Conservation (phyloP, 768 basidiomycete species). For the Collybiopsis luxurians region DNA sequence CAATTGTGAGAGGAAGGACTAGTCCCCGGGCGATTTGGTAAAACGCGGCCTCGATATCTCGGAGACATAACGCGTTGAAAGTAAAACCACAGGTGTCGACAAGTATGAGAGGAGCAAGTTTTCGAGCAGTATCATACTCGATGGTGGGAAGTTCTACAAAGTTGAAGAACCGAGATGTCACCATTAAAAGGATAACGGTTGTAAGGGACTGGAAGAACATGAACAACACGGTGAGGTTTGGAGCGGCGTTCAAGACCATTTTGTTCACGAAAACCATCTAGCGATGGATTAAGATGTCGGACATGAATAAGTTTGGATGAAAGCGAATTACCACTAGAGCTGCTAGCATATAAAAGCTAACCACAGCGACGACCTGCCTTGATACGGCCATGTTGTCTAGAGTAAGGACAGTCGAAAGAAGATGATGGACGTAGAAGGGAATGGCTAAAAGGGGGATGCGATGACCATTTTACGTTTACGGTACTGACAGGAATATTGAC, state of each 20-base stretch:
- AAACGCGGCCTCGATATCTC: conserved; percentile 70
- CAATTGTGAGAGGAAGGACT: conserved; percentile 75
- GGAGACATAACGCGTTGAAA: conserved; percentile 23
- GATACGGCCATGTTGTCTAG: conserved; percentile 7
- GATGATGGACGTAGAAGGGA: no score
- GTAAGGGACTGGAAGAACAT: conserved; percentile 28
- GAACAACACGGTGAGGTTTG: conserved; percentile 26
- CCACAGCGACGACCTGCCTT: conserved; percentile 32
- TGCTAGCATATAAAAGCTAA: conserved; percentile 66
- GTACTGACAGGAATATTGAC: no score
- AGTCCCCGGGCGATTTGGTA: conserved; percentile 82
- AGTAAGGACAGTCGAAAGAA: background rate
- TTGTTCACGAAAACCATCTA: conserved; percentile 73
- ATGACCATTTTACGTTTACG: no score
- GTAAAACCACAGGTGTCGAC: conserved; percentile 36
- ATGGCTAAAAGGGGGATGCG: no score
- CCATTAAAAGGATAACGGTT: conserved; percentile 23
- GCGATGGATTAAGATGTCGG: no score
- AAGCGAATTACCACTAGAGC: conserved; percentile 68
- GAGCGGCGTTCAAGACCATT: conserved; percentile 23
- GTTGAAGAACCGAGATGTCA: conserved; percentile 19
- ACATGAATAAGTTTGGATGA: no score
- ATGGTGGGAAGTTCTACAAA: conserved; percentile 24
- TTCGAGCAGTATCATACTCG: conserved; percentile 16
- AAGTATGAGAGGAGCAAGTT: conserved; percentile 26